phyloP scores from a whole-genome alignment of 495 filamentous ascomycete species.

The Penicillium longicatenatum region DNA sequence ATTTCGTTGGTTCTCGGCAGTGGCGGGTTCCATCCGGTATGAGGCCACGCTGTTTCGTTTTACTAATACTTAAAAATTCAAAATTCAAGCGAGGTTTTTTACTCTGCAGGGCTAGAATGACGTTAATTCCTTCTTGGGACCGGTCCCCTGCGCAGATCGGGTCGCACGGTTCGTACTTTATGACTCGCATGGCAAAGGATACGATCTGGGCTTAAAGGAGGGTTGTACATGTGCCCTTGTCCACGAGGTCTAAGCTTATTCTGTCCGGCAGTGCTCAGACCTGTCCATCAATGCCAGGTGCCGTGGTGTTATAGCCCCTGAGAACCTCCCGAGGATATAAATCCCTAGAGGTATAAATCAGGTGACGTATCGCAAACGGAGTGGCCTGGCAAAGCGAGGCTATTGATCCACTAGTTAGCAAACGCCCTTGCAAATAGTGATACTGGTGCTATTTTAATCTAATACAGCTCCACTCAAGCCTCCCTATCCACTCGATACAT shows the following conservation, averaged over 20 bases:
- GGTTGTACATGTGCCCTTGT: neutral
- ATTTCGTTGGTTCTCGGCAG: constrained; percentile 29
- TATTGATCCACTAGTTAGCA: neutral
- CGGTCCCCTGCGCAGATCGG: constrained; percentile 1
- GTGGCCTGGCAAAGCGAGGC: neutral
- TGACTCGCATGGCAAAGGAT: neutral
- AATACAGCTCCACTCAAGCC: neutral
- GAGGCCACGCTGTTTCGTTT: constrained; percentile 18
- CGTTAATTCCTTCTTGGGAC: neutral
- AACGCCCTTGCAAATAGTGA: neutral
- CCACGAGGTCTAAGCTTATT: too few species aligned
- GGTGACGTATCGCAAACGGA: neutral
- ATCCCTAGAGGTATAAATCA: neutral
- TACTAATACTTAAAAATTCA: constrained; percentile 1
- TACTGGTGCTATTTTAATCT: neutral
- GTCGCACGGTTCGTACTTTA: neutral
- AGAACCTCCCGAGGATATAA: neutral
- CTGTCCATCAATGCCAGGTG: neutral
- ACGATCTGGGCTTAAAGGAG: neutral
- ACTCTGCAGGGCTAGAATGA: neutral
- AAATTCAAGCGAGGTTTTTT: neutral
- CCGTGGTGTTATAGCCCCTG: neutral
- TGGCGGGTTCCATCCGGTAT: constrained; percentile 10
- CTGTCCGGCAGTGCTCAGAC: too few species aligned
- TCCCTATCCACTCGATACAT: too few species aligned